Base-by-base conservation (phyloP, 306 rosid species). In the Prunus davidiana region DNA sequence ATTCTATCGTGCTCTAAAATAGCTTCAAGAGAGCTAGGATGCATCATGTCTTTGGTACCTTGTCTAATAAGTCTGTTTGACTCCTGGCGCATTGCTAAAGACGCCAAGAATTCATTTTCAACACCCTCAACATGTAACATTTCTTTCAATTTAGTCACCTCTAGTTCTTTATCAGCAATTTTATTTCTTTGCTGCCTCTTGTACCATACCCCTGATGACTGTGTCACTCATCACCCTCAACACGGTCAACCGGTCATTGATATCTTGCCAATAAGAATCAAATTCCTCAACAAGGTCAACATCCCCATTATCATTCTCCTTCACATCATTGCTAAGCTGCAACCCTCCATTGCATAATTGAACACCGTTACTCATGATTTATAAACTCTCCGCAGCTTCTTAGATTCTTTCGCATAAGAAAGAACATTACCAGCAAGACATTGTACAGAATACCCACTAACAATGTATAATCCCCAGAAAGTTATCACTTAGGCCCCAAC, bases 141-240 rank as follows among this genome's bases (percentile, higher is more conserved):
- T 72, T 89, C 80, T 88, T 86, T 95, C 74, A 95, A 67, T 80
- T 30, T 72, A 58, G 80, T 77, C 71, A 91, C 82, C 91, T 91
- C 98, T 66, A 46, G 69, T 73, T 92, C 97, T 83, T 91, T 95
- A 83, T 67, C 85, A 55, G 91, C 78, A 52, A 95, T 82, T 81
- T n/a, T n/a, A n/a, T n/a, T 78, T 85, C 91, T 90, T 91, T 27
- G 76, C 86, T 25, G 97, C 93, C 75, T 87, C 92, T 64, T 88
- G 83, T 68, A 96, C 91, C 88, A 88, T 84, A 72, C 97, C 96
- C 87, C 81, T 92, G 50, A 92, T 81, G 66, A 96, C 80, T 14
- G 93, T 87, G 70, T 96, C 97, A 65, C 90, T 89, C 50, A 92
- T 98, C 97, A 92, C 83, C 87, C 93, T 86, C 3, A 96, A 92